Base-by-base conservation (phyloP, 2,329 filamentous ascomycete genomes). In the Apiospora saccharicola region DNA sequence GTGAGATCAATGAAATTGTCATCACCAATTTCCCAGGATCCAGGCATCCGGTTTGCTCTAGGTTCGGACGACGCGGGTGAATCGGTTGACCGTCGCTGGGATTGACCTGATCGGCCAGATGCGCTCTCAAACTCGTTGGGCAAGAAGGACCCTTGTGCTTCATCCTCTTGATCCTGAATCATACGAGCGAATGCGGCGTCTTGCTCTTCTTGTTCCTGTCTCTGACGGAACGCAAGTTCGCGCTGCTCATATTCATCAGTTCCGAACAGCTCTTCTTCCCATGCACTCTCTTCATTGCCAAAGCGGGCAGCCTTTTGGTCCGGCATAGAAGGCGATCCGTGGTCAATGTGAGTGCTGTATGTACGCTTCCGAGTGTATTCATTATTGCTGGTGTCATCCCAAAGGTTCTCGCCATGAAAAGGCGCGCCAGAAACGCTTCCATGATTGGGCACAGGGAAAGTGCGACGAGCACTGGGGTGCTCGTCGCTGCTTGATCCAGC, bases 191-290 rank as follows among this genome's bases (percentile, higher is more conserved):
- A 51, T 14, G 70, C 51, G 70, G 76, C 73, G 74, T 73, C 70
- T 16, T 64, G 67, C 26, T 71, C 70, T 46, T 73, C 72, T 47
- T 70, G 72, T 30, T 67, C 41, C 72, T 70, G 71, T 16, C 47
- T 71, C 44, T 26, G 37, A 16, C 67, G 72, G 22, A 30, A 74
- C 68, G 81, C 81, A 44, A 80, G 79, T 49, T 80, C 81, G 70
- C 80, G 76, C 51, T 80, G 81, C 70, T 80, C 79, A 37, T 85
- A 83, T 70, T 83, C 75, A 13, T 79, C 13, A 24, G 5, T 12
- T 81, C 83, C 83, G 74, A 83, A 86, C 76, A 86, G 81, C 76
- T 86, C 84, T 71, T 85, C 84, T 47, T 84, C 71, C 26, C 81
- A 78, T 61, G 70, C n/a, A 26, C 57, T 22, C 24, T 77, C 74